These are phyloP conservation scores for Cytospora leucostoma DNA, from an alignment of 2,329 filamentous ascomycete species.

Conservation along the genomic window DNA sequence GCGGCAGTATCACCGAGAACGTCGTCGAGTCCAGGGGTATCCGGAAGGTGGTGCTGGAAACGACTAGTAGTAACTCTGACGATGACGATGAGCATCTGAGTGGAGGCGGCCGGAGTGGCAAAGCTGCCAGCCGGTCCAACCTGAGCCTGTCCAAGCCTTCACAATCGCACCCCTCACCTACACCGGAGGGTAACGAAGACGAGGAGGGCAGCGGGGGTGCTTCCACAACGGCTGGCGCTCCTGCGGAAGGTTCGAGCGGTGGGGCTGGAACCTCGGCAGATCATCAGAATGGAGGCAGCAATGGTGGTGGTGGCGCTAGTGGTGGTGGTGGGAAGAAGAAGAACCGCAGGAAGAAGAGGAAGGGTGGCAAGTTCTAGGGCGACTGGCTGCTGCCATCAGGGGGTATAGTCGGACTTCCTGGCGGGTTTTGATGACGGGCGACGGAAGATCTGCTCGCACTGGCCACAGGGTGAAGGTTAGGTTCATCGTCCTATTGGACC, in stretches of 20 bases:
- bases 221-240: conserved; percentile 37
- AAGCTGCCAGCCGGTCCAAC: conserved; percentile 20
- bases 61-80: conserved; percentile 40
- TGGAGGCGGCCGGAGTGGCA: conserved; percentile 6
- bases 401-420: background rate
- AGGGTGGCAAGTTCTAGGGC: conserved; percentile 36
- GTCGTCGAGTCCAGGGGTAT: conserved; percentile 73
- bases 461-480: background rate
- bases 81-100: conserved; percentile 32
- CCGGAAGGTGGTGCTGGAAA: conserved; percentile 69
- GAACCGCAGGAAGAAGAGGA: conserved; percentile 43
- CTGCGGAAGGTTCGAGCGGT: background rate
- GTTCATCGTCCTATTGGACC: background rate
- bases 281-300: conserved; percentile 24
- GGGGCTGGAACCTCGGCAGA: background rate
- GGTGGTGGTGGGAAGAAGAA: conserved; percentile 37
- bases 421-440: background rate
- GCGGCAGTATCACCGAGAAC: conserved; percentile 78
- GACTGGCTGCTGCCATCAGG: conserved; percentile 10
- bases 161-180: conserved; percentile 6
- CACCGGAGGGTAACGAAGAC: conserved; percentile 27
- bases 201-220: conserved; percentile 18
- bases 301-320: background rate
- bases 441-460: background rate
- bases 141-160: background rate